A percentile compares a stretch with the other conserved stretches of the same genome.
Conservation (phyloP, 768 basidiomycete genomes). For the Albatrellus ellisii region DNA sequence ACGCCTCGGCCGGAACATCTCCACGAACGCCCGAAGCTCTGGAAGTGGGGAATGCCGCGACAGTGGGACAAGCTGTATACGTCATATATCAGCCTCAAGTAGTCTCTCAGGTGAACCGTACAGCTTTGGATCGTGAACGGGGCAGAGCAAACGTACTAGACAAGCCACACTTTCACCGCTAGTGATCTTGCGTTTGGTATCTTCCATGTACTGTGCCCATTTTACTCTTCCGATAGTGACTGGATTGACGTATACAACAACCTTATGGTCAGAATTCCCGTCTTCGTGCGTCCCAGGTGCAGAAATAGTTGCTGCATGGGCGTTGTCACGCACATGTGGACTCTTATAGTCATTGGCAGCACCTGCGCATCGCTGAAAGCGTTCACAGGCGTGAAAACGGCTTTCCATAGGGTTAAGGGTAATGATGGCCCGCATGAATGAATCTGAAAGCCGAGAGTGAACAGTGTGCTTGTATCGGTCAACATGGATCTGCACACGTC, state of each 20-base stretch:
- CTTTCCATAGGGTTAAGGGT: constrained; percentile 49
- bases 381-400: constrained; percentile 91
- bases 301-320: constrained; percentile 25
- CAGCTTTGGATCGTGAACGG: no score
- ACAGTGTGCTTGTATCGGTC: constrained; percentile 79
- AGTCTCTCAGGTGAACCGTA: neutral
- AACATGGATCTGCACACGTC: constrained; percentile 58
- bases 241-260: constrained; percentile 83
- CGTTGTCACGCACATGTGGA: no score
- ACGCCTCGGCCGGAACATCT: constrained; percentile 63
- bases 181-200: constrained; percentile 31
- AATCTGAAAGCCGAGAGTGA: constrained; percentile 43
- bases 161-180: constrained; percentile 36
- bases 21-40: constrained; percentile 72
- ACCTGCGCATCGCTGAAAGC: constrained; percentile 57
- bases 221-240: constrained; percentile 49
- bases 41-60: constrained; percentile 81
- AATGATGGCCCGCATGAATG: constrained; percentile 44
- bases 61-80: constrained; percentile 60
- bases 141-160: constrained; percentile 36
- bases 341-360: no score
- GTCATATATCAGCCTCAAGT: neutral
- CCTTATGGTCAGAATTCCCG: no score
- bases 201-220: constrained; percentile 37
- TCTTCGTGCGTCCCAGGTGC: constrained; percentile 30